Percentiles rank a stretch among this genome's conserved stretches.
These are phyloP conservation scores for Apiotrichum porosum DNA, from an alignment of 1,284 basidiomycete species.

Conservation along the genomic window DNA sequence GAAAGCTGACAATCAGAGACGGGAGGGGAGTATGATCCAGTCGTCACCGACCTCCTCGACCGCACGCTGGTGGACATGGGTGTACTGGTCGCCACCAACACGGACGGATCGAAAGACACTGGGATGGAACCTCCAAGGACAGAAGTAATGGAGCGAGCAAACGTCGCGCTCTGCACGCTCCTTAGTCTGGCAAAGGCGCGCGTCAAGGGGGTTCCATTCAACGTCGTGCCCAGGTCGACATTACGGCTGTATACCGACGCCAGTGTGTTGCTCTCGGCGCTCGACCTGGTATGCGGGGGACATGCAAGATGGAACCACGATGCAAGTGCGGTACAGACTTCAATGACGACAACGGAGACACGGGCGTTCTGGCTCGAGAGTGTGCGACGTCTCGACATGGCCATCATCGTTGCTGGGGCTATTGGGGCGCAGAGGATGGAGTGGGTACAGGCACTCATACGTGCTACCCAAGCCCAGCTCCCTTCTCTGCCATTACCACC, in stretches of 20 bases:
- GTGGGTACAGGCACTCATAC: constrained; percentile 61
- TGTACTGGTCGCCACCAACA: too few species aligned
- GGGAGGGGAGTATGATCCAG: too few species aligned
- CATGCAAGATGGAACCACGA: background rate
- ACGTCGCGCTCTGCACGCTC: constrained; percentile 23
- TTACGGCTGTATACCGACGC: constrained; percentile 52
- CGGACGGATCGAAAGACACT: too few species aligned
- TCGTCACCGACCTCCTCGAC: too few species aligned
- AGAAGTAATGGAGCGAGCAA: background rate
- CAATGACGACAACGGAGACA: background rate
- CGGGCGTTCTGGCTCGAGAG: background rate
- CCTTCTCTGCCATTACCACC: background rate
- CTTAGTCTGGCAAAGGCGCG: constrained; percentile 47
- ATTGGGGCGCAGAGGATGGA: constrained; percentile 61
- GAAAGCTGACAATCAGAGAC: too few species aligned
- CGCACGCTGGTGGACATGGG: too few species aligned
- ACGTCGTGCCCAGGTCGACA: constrained; percentile 44
- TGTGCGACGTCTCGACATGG: constrained; percentile 59
- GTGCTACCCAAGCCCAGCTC: constrained; percentile 1
- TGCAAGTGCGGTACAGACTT: background rate
- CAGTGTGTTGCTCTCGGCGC: constrained; percentile 29
- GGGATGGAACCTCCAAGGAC: too few species aligned
- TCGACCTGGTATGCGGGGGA: constrained; percentile 11
- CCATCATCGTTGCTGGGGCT: constrained; percentile 78
- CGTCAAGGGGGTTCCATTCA: constrained; percentile 48